Conservation (phyloP, 805 yeast species). For the Zygosaccharomyces bailii region DNA sequence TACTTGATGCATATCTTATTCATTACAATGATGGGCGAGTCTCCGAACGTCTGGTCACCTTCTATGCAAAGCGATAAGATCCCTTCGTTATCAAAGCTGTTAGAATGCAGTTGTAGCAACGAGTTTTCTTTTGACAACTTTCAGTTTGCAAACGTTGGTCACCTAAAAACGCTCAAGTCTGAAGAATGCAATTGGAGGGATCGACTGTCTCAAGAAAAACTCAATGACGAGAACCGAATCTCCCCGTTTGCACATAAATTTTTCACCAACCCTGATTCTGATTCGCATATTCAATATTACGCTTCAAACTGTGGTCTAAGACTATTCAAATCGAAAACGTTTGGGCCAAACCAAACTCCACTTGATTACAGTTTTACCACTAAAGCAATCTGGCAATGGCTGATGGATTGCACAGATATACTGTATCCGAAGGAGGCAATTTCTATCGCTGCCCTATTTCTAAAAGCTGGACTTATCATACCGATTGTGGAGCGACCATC, state of each 20-base stretch:
- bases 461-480: conserved; percentile 45
- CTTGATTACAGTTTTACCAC: conserved; percentile 62
- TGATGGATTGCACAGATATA: conserved; percentile 83
- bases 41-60: conserved; percentile 70
- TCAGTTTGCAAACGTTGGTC: conserved; percentile 12
- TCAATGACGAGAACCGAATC: conserved; percentile 25
- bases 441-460: conserved; percentile 49
- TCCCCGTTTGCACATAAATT: conserved; percentile 74
- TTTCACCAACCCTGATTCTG: conserved; percentile 87
- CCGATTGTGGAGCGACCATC: conserved; percentile 43
- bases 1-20: conserved; percentile 66
- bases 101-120: conserved; percentile 31
- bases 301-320: conserved; percentile 64
- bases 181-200: conserved; percentile 16
- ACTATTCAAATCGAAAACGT: conserved; percentile 44
- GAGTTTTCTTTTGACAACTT: conserved; percentile 36
- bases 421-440: conserved; percentile 50
- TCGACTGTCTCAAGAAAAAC: conserved; percentile 11
- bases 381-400: conserved; percentile 79
- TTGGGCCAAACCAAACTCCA: conserved; percentile 28
- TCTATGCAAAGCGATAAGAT: conserved; percentile 48
- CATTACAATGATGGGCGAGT: conserved; percentile 55
- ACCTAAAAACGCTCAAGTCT: background rate
- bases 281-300: conserved; percentile 75
- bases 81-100: conserved; percentile 37